Conservation (phyloP, 495 filamentous ascomycete species). For the Penicillium tannophilum region DNA sequence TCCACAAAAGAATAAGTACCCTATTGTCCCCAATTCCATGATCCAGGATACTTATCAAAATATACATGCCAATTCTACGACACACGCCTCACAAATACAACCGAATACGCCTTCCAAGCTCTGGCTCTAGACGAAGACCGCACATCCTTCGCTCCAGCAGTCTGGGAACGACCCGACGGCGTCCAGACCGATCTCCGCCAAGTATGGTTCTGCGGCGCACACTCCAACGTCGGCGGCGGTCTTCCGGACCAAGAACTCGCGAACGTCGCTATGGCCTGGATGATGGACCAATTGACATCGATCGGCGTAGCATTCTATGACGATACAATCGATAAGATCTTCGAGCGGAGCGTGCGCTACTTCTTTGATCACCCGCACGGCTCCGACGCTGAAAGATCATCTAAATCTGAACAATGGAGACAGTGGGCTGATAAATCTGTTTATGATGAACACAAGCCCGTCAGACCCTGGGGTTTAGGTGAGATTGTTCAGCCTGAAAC, state of each 20-base stretch:
- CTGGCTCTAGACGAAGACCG: slow-evolving; percentile 73
- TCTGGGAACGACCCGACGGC: slow-evolving; percentile 59
- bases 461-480: slow-evolving; percentile 62
- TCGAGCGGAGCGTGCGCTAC: slow-evolving; percentile 45
- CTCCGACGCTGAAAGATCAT: slow-evolving; percentile 1
- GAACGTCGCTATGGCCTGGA: slow-evolving; percentile 70
- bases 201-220: slow-evolving; percentile 72
- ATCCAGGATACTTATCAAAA: slow-evolving; percentile 12
- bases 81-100: slow-evolving; percentile 55
- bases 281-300: slow-evolving; percentile 67
- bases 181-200: slow-evolving; percentile 59
- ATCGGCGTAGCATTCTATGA: slow-evolving; percentile 60
- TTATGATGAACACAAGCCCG: slow-evolving; percentile 48
- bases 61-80: slow-evolving; percentile 57
- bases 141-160: slow-evolving; percentile 61
- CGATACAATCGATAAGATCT: slow-evolving; percentile 53
- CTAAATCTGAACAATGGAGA: slow-evolving; percentile 21
- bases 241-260: slow-evolving; percentile 61
- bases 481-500: slow-evolving; percentile 50
- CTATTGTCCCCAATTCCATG: not conserved
- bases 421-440: slow-evolving; percentile 49
- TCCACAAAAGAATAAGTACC: slow-evolving; percentile 49
- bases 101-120: slow-evolving; percentile 73
- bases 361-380: slow-evolving; percentile 38
- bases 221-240: slow-evolving; percentile 68